phyloP scores from a whole-genome alignment of 2,329 filamentous ascomycete genomes.

The Talaromyces sp. region DNA sequence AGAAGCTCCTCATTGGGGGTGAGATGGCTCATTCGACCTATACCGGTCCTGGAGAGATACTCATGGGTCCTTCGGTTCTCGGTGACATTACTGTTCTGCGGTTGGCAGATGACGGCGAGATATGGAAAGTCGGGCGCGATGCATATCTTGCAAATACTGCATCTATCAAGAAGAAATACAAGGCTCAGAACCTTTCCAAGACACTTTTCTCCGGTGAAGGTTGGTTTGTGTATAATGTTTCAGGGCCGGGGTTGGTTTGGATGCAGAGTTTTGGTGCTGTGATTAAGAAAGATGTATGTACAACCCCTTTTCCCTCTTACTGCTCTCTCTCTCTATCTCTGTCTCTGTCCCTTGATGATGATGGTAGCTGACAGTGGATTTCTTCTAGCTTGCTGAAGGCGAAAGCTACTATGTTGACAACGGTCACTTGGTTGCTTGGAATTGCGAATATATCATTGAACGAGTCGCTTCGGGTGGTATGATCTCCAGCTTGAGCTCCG shows the following conservation, averaged over 20 bases:
- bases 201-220: constrained; percentile 94
- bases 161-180: constrained; percentile 82
- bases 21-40: constrained; percentile 75
- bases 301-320: background rate
- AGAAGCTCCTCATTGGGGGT: constrained; percentile 81
- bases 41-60: constrained; percentile 84
- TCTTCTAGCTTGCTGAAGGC: constrained; percentile 47
- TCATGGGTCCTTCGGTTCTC: constrained; percentile 73
- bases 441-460: constrained; percentile 88
- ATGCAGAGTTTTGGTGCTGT: constrained; percentile 92
- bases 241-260: constrained; percentile 78
- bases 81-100: constrained; percentile 83
- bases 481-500: constrained; percentile 77
- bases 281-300: constrained; percentile 81
- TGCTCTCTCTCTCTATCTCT: too few relatives aligned
- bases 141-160: constrained; percentile 81
- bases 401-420: constrained; percentile 93
- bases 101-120: constrained; percentile 56
- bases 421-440: constrained; percentile 93
- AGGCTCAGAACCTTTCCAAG: constrained; percentile 80
- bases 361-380: background rate
- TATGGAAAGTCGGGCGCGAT: constrained; percentile 83
- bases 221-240: constrained; percentile 82
- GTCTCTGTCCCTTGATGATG: too few relatives aligned
- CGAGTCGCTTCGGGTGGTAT: constrained; percentile 86